Conservation (phyloP, 805 yeast species). For the Pichia cephalocereana region DNA sequence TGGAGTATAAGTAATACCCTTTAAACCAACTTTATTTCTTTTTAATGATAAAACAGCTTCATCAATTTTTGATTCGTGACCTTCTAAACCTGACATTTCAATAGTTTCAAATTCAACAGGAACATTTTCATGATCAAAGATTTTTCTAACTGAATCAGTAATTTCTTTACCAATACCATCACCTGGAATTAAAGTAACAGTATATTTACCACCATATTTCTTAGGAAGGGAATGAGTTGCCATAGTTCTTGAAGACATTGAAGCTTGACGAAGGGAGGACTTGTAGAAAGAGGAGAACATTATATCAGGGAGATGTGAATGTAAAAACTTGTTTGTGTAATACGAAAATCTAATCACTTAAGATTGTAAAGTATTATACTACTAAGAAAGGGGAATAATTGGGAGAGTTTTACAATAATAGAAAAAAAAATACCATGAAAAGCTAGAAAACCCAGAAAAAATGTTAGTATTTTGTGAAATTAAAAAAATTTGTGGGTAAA, state of each 20-base stretch:
- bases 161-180: conserved; percentile 97
- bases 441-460: no score
- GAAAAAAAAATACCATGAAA: no score
- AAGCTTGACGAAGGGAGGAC: conserved; percentile 8
- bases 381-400: no score
- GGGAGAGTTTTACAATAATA: no score
- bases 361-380: no score
- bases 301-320: neutral
- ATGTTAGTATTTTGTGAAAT: no score
- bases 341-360: no score
- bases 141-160: conserved; percentile 84
- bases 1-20: conserved; percentile 93
- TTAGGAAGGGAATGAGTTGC: conserved; percentile 50
- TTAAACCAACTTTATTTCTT: conserved; percentile 94
- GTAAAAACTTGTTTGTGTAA: no score
- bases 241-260: conserved; percentile 19
- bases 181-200: conserved; percentile 94
- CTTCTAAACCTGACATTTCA: conserved; percentile 52
- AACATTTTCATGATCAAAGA: conserved; percentile 77
- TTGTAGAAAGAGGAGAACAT: conserved; percentile 20
- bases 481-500: no score
- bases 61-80: conserved; percentile 43
- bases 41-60: conserved; percentile 86
- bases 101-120: conserved; percentile 92
- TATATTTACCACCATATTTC: conserved; percentile 90